Base-by-base conservation (phyloP, 2,329 filamentous ascomycete genomes). In the Pseudogymnoascus sp. region DNA sequence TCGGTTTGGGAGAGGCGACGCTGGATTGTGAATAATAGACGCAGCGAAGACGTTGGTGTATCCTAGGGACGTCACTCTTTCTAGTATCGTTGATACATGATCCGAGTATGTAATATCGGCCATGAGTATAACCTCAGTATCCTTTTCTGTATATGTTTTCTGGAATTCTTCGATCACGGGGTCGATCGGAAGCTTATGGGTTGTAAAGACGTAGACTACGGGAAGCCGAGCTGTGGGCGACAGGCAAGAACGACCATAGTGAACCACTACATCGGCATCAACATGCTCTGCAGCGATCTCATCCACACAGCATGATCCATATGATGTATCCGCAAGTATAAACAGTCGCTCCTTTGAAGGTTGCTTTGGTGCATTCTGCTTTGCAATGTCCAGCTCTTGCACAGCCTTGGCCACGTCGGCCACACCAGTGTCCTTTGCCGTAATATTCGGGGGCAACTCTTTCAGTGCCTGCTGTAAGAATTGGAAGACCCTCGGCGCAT, bases 251-350 rank as follows among this genome's bases (percentile, higher is more conserved):
- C 94, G 83, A 2, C 94, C 94, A 69, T 97, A 99, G 73, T 99
- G 94, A 12, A 99, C 88, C 1, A 97, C 90, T 0, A 92, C 90
- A 65, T 97, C 89, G 5, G 94, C 92, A 69, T 91, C 83, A 13
- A 91, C 89, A 73, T 99, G 94, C 74, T 99, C 92, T 2, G 94
- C 94, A 0, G 94, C 94, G 41, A 97, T 88, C 77, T 99, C 94
- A 71, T 99, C 94, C 15, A 97, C 92, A 71, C 94, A 99, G 76
- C 94, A 99, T 0, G 93, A 88, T 64, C 94, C 95, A 75, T 97
- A 99, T 1, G 93, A 97, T 2, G 94, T 97, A 74, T 99, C 94
- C 33, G 89, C 94, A 15, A 99, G 79, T 64, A 99, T 92, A 69
- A 90, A 96, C 60, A 97, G 80, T 65, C 80, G 58, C 42, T 39